Percentiles rank a stretch among this genome's conserved stretches.
These are phyloP conservation scores for Monilinia vaccinii-corymbosi DNA, from an alignment of 2,329 filamentous ascomycete genomes.

Conservation along the genomic window DNA sequence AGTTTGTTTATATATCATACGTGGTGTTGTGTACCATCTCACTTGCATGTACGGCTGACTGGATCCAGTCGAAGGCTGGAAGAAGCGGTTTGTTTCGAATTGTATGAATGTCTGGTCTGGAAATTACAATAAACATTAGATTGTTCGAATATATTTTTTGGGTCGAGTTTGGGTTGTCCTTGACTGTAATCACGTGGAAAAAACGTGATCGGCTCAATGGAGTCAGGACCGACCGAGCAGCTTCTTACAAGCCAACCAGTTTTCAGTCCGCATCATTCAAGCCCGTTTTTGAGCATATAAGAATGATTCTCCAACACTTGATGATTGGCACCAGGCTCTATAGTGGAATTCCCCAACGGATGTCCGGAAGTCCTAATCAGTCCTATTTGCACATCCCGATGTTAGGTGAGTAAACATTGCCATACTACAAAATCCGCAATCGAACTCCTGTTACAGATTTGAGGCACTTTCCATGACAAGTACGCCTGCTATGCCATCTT, in stretches of 20 bases:
- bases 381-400: not conserved
- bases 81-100: not conserved
- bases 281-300: not conserved
- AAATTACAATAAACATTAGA: no score
- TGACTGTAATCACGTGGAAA: not conserved
- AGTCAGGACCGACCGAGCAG: not conserved
- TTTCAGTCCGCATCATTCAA: not conserved
- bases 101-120: not conserved
- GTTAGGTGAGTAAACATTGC: not conserved
- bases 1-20: not conserved
- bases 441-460: conserved; percentile 6
- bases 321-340: not conserved
- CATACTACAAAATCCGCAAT: not conserved
- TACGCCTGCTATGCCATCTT: not conserved
- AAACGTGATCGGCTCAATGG: not conserved
- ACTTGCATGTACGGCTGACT: conserved; percentile 8
- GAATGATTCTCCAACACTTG: not conserved
- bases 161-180: no score
- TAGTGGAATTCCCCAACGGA: conserved; percentile 7
- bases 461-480: not conserved
- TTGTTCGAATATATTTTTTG: no score
- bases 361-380: not conserved
- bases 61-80: not conserved
- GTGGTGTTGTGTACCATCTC: not conserved
- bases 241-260: not conserved